Conservation (phyloP, 2,329 filamentous ascomycete species). For the Blastomyces silverae region DNA sequence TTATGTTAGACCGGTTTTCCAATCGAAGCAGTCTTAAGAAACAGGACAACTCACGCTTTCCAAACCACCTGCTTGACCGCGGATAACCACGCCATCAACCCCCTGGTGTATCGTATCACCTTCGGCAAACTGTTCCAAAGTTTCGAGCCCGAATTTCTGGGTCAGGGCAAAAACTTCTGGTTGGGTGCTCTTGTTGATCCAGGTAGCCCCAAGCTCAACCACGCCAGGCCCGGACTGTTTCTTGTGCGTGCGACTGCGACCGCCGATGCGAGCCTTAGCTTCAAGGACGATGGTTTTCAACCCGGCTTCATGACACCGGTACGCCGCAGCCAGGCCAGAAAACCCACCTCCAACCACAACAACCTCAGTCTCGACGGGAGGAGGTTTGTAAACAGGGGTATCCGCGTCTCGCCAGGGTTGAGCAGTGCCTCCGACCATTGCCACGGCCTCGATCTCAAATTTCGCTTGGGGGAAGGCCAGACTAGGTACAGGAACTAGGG, state of each 20-base stretch:
- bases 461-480: constrained; percentile 38
- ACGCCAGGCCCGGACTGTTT: constrained; percentile 23
- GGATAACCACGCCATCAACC: constrained; percentile 17
- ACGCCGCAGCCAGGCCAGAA: constrained; percentile 35
- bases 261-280: constrained; percentile 41
- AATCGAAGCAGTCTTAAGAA: background rate
- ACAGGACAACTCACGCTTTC: background rate
- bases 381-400: background rate
- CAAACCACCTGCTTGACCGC: constrained; percentile 23
- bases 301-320: constrained; percentile 29
- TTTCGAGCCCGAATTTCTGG: constrained; percentile 27
- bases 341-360: constrained; percentile 34
- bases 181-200: constrained; percentile 36
- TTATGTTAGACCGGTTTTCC: background rate
- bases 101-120: constrained; percentile 21
- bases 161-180: constrained; percentile 27
- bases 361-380: background rate
- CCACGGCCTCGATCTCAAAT: constrained; percentile 43
- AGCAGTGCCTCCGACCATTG: constrained; percentile 16
- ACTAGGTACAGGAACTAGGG: constrained; percentile 39
- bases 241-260: constrained; percentile 33
- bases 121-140: constrained; percentile 30
- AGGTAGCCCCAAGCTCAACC: constrained; percentile 34
- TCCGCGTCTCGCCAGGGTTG: constrained; percentile 11
- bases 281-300: constrained; percentile 36